Base-by-base conservation (phyloP, 2,329 filamentous ascomycete genomes). In the Exophiala xenobiotica region DNA sequence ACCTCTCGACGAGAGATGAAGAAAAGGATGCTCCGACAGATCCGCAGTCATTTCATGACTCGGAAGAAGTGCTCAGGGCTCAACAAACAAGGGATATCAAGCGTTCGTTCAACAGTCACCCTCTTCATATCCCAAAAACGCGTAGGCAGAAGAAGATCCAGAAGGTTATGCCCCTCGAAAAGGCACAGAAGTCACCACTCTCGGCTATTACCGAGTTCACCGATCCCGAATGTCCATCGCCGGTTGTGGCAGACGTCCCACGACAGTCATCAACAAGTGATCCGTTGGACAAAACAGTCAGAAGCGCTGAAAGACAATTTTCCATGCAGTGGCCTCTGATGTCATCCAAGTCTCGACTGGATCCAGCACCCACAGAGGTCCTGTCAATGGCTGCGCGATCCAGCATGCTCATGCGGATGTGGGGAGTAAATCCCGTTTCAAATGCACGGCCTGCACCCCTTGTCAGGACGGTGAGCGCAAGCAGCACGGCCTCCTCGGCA, bases 71-170 rank as follows among this genome's bases (percentile, higher is more conserved):
- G 12, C 20, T 46, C 18, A 49, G 12, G 11, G 31, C 41, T 3
- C 33, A 44, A 19, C 16, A n/a, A 12, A 58, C 62, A 24, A 26
- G 47, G 20, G 50, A 44, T 19, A 53, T 52, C 26, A 29, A 39
- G 11, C 41, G 39, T 8, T 49, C 47, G n/a, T 67, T 68, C 8
- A 53, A 66, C 16, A 64, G 67, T 27, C 59, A 65, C 33, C 67
- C 69, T 1, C 59, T 72, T 8, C 64, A 65, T 19, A 65, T 65
- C 29, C 65, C 69, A 26, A 62, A 65, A 39, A 70, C 68, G 12
- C 66, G 64, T 27, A 62, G 64, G 38, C 58, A 64, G 29, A 65
- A 63, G 46, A 63, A 55, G 14, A 60, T 62, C 2, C 53, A 61
- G 20, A 65, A 65, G 38, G 61, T 61, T 12, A 58, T 58, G 19